Evolutionary conservation across 176 grass and related monocot genomes (phyloP).

Genomic region (Pontederia paniculata): DNA sequence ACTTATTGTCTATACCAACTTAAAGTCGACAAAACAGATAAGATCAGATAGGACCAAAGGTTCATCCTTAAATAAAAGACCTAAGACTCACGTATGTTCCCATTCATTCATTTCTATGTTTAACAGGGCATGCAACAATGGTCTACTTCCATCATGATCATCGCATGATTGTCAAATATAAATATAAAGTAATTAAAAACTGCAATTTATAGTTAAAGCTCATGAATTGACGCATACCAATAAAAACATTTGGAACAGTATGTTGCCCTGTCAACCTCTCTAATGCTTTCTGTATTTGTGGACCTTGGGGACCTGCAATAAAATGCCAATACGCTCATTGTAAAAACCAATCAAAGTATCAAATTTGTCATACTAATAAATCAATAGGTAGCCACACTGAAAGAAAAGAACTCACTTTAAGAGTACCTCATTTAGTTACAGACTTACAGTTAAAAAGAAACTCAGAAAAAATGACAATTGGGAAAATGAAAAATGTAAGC

Average conservation of each 20-base stretch:
- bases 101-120: too few species aligned
- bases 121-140: too few species aligned
- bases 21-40: too few species aligned
- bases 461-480: too few species aligned
- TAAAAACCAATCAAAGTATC: neutral
- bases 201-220: neutral
- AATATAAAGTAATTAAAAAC: neutral
- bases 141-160: too few species aligned
- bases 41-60: too few species aligned
- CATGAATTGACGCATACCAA: neutral
- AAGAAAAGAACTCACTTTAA: neutral
- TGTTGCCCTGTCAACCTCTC: slow-evolving; percentile 10
- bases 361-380: neutral
- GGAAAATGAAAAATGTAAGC: too few species aligned
- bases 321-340: neutral
- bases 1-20: too few species aligned
- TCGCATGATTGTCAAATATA: neutral
- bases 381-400: neutral
- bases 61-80: too few species aligned
- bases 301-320: slow-evolving; percentile 9
- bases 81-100: too few species aligned
- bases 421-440: too few species aligned
- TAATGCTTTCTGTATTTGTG: slow-evolving; percentile 5
- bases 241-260: slow-evolving; percentile 13
- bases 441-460: too few species aligned